Conservation (phyloP, 2,329 filamentous ascomycete genomes). For the Trichoderma hamatum region DNA sequence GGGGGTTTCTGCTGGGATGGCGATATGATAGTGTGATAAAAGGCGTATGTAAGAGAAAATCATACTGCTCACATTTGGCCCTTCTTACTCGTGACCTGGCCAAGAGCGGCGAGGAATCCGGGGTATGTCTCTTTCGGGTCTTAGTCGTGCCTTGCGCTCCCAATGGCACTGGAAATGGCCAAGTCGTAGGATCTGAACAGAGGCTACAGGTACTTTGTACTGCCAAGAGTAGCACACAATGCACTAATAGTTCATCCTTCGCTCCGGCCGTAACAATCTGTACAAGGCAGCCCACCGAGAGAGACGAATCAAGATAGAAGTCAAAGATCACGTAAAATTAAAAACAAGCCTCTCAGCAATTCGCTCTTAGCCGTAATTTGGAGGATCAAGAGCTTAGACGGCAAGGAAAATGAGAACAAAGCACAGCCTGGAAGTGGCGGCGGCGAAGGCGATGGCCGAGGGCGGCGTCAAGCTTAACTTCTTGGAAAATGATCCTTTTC, state of each 20-base stretch:
- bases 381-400: neutral
- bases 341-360: neutral
- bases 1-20: conserved; percentile 1
- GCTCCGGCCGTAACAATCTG: neutral
- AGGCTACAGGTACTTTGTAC: neutral
- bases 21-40: neutral
- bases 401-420: neutral
- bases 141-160: neutral
- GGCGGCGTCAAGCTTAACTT: conserved; percentile 18
- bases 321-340: neutral
- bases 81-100: neutral
- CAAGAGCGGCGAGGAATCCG: neutral
- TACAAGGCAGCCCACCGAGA: neutral
- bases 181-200: neutral
- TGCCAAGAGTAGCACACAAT: neutral
- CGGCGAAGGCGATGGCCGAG: conserved; percentile 17
- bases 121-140: conserved; percentile 9
- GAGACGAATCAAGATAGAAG: neutral
- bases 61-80: conserved; percentile 9
- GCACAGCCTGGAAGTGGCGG: neutral
- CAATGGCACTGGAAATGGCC: neutral
- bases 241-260: neutral
- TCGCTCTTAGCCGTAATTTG: neutral
- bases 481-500: neutral
- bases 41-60: neutral